A percentile compares a stretch with the other conserved stretches of the same genome.
Evolutionary conservation across 2,329 filamentous ascomycete genomes (phyloP).

Genomic region (Myriangium duriaei): DNA sequence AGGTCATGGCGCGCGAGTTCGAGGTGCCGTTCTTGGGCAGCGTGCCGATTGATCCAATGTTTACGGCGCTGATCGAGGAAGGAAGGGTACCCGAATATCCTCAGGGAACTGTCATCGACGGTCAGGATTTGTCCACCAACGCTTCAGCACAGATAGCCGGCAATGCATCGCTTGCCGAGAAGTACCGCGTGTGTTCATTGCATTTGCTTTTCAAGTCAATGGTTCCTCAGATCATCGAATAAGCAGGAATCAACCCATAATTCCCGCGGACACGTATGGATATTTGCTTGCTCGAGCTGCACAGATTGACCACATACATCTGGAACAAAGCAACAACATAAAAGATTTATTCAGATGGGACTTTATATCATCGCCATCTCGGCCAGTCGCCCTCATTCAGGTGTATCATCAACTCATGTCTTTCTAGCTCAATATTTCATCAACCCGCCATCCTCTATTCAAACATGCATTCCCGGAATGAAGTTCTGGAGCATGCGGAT

Average conservation of each 20-base stretch:
- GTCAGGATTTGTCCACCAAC: constrained; percentile 33
- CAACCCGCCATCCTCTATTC: no score
- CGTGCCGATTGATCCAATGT: constrained; percentile 86
- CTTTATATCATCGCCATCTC: no score
- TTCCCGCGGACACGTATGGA: no score
- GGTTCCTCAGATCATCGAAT: constrained; percentile 22
- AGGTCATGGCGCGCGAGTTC: constrained; percentile 81
- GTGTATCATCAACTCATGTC: no score
- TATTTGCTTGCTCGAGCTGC: no score
- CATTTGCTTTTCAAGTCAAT: constrained; percentile 56
- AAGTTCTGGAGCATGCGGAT: background rate
- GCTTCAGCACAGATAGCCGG: constrained; percentile 15
- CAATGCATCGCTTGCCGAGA: constrained; percentile 47
- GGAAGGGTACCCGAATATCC: constrained; percentile 54
- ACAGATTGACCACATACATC: no score
- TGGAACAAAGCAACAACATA: no score
- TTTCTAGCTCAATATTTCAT: no score
- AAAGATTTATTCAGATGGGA: no score
- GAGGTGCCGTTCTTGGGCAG: constrained; percentile 70
- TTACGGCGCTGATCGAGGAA: constrained; percentile 76
- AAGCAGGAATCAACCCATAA: no score
- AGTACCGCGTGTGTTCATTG: constrained; percentile 61
- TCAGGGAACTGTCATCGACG: constrained; percentile 50
- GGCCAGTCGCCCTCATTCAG: no score
- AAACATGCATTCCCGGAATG: no score